These are phyloP conservation scores for Metschnikowia picachoensis DNA, from an alignment of 805 yeast genomes.

Conservation along the genomic window DNA sequence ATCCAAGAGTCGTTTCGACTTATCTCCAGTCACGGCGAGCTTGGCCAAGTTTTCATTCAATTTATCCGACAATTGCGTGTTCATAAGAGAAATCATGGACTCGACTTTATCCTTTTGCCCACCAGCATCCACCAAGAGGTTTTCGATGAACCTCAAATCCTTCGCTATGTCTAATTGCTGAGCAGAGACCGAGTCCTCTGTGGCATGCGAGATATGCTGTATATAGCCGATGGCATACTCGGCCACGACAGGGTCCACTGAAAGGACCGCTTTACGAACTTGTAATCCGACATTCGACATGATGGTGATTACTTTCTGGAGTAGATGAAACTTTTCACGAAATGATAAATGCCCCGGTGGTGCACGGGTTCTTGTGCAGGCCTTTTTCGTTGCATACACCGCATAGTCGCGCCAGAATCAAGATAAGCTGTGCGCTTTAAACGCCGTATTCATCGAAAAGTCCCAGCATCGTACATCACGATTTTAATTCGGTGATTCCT, in stretches of 20 bases:
- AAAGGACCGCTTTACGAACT: conserved; percentile 81
- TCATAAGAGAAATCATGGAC: conserved; percentile 42
- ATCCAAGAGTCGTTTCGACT: conserved; percentile 81
- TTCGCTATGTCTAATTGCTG: conserved; percentile 61
- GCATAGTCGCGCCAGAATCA: too few species aligned
- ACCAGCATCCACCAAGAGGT: conserved; percentile 76
- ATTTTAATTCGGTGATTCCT: too few species aligned
- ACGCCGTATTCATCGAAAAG: too few species aligned
- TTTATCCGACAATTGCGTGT: conserved; percentile 49
- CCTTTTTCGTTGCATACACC: too few species aligned
- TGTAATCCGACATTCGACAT: conserved; percentile 48
- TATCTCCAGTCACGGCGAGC: conserved; percentile 75
- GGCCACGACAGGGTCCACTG: conserved; percentile 79
- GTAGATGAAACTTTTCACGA: too few species aligned
- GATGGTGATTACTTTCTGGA: neutral
- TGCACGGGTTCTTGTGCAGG: neutral
- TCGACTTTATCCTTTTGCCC: conserved; percentile 59
- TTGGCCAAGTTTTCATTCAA: conserved; percentile 67
- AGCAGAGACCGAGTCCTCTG: conserved; percentile 79
- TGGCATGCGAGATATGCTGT: conserved; percentile 70
- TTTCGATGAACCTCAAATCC: conserved; percentile 67
- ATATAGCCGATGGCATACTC: conserved; percentile 93
- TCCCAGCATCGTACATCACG: too few species aligned
- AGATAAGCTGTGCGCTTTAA: too few species aligned
- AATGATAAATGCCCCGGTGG: neutral